Evolutionary conservation across 176 grass and related monocot species (phyloP).

Genomic region (Aegilops umbellulata): DNA sequence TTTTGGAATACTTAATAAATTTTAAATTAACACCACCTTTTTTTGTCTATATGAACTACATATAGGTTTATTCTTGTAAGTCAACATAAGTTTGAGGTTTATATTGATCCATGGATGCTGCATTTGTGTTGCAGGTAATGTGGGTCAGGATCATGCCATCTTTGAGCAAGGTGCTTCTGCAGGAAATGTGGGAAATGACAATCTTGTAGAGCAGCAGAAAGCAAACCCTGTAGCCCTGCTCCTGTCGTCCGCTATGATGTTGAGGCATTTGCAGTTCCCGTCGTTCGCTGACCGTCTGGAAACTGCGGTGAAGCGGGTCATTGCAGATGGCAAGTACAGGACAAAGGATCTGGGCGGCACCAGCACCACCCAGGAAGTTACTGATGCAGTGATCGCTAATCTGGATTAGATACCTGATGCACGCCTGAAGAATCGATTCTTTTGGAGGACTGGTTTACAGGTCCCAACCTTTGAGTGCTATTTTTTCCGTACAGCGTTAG

Average conservation of each 20-base stretch:
- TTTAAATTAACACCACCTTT: not conserved
- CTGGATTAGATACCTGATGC: constrained; percentile 48
- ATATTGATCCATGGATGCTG: constrained; percentile 4
- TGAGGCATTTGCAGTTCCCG: constrained; percentile 87
- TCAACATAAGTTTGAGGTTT: not conserved
- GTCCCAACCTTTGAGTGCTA: constrained; percentile 24
- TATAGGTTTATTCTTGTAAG: not conserved
- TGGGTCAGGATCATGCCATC: constrained; percentile 89
- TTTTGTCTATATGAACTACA: not conserved
- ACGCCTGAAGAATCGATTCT: constrained; percentile 31
- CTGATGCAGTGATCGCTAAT: constrained; percentile 74
- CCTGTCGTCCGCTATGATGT: constrained; percentile 91
- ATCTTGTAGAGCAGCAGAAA: constrained; percentile 67
- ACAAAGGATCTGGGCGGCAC: constrained; percentile 86
- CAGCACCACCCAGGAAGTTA: constrained; percentile 86
- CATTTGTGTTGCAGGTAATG: constrained; percentile 63
- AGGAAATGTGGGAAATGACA: constrained; percentile 80
- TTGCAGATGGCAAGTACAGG: constrained; percentile 55
- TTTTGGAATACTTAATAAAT: not conserved
- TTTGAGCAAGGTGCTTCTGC: constrained; percentile 99
- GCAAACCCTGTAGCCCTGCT: constrained; percentile 88
- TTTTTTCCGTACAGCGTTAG: constrained; percentile 39
- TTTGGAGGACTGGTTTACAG: constrained; percentile 31
- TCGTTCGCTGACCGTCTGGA: constrained; percentile 88
- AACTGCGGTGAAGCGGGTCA: constrained; percentile 69